A percentile compares a stretch with the other conserved stretches of the same genome.
Evolutionary conservation across 345 rosid genomes (phyloP).

Genomic region (Camelina sativa): DNA sequence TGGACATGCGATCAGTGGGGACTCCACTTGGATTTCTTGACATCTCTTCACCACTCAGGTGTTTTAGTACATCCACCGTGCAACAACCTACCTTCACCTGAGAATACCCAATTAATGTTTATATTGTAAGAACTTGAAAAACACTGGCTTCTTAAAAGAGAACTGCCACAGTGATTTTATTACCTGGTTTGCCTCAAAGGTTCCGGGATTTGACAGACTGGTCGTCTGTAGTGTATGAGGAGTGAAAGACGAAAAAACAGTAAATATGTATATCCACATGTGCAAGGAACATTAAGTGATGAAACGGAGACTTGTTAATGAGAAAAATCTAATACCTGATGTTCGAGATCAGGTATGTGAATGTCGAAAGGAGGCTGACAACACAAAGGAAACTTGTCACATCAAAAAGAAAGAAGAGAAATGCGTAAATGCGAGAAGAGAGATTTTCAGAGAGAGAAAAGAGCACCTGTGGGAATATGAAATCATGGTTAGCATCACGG

Average conservation of each 20-base stretch:
- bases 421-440: neutral
- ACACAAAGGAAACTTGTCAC: conserved; percentile 13
- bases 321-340: conserved; percentile 60
- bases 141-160: conserved; percentile 4
- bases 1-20: conserved; percentile 75
- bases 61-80: conserved; percentile 85
- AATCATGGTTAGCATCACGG: conserved; percentile 91
- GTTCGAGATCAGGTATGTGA: conserved; percentile 48
- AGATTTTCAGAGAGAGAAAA: conserved; percentile 9
- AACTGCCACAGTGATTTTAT: conserved; percentile 1
- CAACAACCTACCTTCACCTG: conserved; percentile 94
- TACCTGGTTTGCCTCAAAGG: conserved; percentile 82
- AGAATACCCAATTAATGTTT: conserved; percentile 11
- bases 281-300: neutral
- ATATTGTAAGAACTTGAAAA: neutral
- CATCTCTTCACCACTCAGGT: conserved; percentile 87
- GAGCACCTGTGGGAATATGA: conserved; percentile 93
- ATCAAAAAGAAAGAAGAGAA: neutral
- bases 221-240: conserved; percentile 53
- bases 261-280: neutral
- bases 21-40: conserved; percentile 67
- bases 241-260: conserved; percentile 12
- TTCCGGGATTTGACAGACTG: conserved; percentile 80
- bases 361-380: conserved; percentile 84
- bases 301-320: conserved; percentile 14